phyloP scores from a whole-genome alignment of 129 eudicot species.

The Lactuca sativa region DNA sequence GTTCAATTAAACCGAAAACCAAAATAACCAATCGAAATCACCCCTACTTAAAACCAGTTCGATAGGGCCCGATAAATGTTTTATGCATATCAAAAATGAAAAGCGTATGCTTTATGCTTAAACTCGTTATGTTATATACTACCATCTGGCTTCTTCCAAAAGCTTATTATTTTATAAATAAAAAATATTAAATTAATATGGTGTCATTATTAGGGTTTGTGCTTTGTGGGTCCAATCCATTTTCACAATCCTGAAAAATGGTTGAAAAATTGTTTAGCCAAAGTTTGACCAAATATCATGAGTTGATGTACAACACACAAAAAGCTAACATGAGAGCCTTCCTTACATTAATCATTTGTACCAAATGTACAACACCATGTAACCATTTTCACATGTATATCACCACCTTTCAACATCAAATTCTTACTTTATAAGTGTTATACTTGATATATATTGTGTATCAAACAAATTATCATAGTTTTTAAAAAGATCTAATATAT shows the following conservation, averaged over 20 bases:
- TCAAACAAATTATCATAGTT: neutral
- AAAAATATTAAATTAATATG: neutral
- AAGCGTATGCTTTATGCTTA: too few species aligned
- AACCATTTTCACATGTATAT: conserved; percentile 29
- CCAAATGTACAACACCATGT: conserved; percentile 27
- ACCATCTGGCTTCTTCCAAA: neutral
- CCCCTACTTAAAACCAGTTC: too few species aligned
- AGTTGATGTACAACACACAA: conserved; percentile 38
- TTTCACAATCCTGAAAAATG: conserved; percentile 16
- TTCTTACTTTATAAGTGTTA: neutral
- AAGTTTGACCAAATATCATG: conserved; percentile 35
- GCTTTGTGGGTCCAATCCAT: conserved; percentile 22
- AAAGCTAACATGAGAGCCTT: conserved; percentile 42
- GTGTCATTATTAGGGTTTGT: conserved; percentile 14
- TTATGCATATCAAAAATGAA: too few species aligned
- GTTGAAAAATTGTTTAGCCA: conserved; percentile 42
- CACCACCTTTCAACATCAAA: conserved; percentile 1
- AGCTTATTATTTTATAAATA: too few species aligned
- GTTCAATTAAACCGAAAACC: too few species aligned
- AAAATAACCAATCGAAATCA: too few species aligned
- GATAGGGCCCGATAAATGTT: too few species aligned
- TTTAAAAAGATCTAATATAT: neutral
- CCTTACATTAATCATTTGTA: conserved; percentile 40
- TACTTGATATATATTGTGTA: neutral
- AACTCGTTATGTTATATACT: too few species aligned